These are phyloP conservation scores for Sindora glabra DNA, from an alignment of 306 rosid species.

Conservation along the genomic window DNA sequence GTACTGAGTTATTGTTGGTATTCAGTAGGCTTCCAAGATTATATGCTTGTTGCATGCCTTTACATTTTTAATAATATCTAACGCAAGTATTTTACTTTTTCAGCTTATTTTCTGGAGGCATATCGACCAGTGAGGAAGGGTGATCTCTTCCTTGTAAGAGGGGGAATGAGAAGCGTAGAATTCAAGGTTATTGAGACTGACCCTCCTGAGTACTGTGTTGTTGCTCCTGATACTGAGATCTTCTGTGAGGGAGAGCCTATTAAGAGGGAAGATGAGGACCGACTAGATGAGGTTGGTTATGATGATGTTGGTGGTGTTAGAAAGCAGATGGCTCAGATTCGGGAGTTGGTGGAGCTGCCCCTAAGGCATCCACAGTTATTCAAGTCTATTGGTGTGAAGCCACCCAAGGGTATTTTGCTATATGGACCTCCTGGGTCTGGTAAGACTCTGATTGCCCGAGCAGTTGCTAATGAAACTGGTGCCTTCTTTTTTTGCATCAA, in stretches of 20 bases:
- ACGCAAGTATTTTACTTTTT: not conserved
- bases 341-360: slow-evolving; percentile 60
- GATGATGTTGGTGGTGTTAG: slow-evolving; percentile 78
- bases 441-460: slow-evolving; percentile 62
- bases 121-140: slow-evolving; percentile 69
- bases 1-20: not conserved
- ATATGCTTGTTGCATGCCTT: not conserved
- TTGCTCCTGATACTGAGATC: slow-evolving; percentile 71
- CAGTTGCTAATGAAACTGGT: slow-evolving; percentile 77
- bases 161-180: slow-evolving; percentile 75
- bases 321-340: slow-evolving; percentile 75
- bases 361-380: slow-evolving; percentile 72
- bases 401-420: slow-evolving; percentile 61
- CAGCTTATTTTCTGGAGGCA: slow-evolving; percentile 71
- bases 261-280: slow-evolving; percentile 59
- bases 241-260: slow-evolving; percentile 76
- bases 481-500: slow-evolving; percentile 78
- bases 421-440: slow-evolving; percentile 78
- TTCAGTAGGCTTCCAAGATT: not conserved
- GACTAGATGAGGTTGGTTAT: slow-evolving; percentile 69
- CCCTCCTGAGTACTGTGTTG: slow-evolving; percentile 64
- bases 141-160: slow-evolving; percentile 61
- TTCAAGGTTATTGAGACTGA: slow-evolving; percentile 73
- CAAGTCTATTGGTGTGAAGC: slow-evolving; percentile 67
- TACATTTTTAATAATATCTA: not conserved